Conservation (phyloP, 2,329 filamentous ascomycete genomes). For the Pestalotiopsis sp. region DNA sequence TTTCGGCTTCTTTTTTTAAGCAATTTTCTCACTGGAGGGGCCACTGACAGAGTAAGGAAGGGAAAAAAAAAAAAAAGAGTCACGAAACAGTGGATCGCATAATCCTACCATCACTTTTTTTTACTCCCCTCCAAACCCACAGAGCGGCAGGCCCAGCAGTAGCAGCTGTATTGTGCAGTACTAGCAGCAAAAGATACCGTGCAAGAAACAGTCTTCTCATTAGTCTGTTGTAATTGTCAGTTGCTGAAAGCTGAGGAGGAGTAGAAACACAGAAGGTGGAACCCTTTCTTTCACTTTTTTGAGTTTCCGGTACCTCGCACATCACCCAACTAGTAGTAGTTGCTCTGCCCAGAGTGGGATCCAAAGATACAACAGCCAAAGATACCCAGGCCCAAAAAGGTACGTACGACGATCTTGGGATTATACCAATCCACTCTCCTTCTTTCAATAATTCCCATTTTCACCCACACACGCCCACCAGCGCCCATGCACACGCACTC, state of each 20-base stretch:
- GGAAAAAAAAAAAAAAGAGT: not conserved
- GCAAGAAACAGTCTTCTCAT: not conserved
- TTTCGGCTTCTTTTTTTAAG: constrained; percentile 13
- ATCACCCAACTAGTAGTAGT: not conserved
- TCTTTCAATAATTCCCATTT: not conserved
- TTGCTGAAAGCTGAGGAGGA: not conserved
- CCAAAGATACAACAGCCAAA: not conserved
- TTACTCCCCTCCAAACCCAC: not conserved
- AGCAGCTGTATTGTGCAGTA: not conserved
- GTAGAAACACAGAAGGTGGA: not conserved
- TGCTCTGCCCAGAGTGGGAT: not conserved
- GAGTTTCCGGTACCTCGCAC: not conserved
- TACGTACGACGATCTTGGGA: constrained; percentile 5
- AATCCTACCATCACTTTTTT: not conserved
- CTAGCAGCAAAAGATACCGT: not conserved
- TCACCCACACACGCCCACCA: not conserved
- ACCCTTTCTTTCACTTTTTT: not conserved
- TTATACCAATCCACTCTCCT: constrained; percentile 1
- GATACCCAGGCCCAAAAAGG: not conserved
- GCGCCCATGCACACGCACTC: not conserved
- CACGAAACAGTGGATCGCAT: constrained; percentile 1
- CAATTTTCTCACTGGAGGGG: not conserved
- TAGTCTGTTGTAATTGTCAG: not conserved
- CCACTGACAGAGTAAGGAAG: not conserved
- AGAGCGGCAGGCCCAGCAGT: not conserved